These are phyloP conservation scores for Claviceps purpurea DNA, from an alignment of 2,329 filamentous ascomycete species.

Conservation along the genomic window DNA sequence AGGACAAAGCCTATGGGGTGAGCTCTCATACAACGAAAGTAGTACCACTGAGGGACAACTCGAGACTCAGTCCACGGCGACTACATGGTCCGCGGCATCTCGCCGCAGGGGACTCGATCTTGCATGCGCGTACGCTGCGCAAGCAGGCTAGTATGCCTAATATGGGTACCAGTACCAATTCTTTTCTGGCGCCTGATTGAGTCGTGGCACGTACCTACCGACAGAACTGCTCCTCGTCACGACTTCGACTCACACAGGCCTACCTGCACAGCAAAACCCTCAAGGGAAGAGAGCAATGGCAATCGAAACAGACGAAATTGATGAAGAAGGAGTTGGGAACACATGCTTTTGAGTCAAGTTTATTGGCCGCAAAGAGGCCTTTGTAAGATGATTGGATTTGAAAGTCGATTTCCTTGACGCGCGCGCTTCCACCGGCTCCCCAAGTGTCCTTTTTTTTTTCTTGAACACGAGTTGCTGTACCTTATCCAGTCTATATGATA, in stretches of 20 bases:
- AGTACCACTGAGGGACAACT: neutral
- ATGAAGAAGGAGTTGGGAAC: too few relatives aligned
- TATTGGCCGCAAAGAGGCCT: neutral
- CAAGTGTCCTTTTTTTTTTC: neutral
- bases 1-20: neutral
- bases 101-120: neutral
- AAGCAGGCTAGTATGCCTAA: constrained; percentile 2
- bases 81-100: neutral
- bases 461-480: neutral
- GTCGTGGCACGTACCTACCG: too few relatives aligned
- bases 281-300: too few relatives aligned
- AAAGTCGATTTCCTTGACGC: too few relatives aligned
- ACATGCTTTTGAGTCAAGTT: too few relatives aligned
- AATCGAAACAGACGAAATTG: too few relatives aligned
- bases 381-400: neutral
- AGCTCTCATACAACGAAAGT: neutral
- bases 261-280: too few relatives aligned
- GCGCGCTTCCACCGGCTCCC: neutral
- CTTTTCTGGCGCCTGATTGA: too few relatives aligned
- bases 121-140: neutral
- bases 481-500: constrained; percentile 1
- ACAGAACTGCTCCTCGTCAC: too few relatives aligned
- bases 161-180: neutral
- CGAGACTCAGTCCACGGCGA: neutral
- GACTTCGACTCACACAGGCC: too few relatives aligned